A percentile compares a stretch with the other conserved stretches of the same genome.
Conservation (phyloP, 371 early-diverging fungal genomes). For the Mucor saturninus region DNA sequence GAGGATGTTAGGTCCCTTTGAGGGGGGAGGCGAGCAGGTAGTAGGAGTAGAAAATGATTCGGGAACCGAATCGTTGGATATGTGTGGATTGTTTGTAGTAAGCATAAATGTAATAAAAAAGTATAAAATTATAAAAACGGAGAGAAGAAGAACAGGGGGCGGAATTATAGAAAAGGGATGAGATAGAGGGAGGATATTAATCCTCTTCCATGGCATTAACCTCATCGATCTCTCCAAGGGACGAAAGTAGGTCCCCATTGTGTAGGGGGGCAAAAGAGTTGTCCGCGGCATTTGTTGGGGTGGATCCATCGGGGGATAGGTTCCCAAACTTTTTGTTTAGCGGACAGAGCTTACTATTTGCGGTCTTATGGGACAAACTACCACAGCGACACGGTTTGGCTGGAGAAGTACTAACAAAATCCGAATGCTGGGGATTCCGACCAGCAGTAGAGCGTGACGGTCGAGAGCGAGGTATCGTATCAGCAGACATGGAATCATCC, state of each 20-base stretch:
- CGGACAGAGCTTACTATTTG: not conserved
- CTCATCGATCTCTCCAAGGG: too few species aligned
- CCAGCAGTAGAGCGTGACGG: not conserved
- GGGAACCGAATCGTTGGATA: not conserved
- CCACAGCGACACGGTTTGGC: not conserved
- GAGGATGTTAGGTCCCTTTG: not conserved
- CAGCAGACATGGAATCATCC: too few species aligned
- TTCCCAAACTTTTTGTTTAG: slow-evolving; percentile 1
- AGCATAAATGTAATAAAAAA: too few species aligned
- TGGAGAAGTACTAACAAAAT: not conserved
- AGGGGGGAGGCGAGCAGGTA: not conserved
- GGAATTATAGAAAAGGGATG: not conserved
- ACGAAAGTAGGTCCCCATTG: too few species aligned
- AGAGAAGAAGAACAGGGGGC: not conserved
- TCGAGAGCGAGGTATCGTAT: not conserved
- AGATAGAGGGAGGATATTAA: not conserved
- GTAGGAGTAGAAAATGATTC: not conserved
- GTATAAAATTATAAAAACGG: too few species aligned
- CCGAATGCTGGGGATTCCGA: not conserved
- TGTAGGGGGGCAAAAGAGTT: too few species aligned
- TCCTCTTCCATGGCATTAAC: not conserved
- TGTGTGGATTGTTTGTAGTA: too few species aligned
- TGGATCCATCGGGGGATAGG: too few species aligned
- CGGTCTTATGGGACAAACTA: not conserved
- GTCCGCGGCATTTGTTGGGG: too few species aligned